phyloP scores from a whole-genome alignment of 2,329 filamentous ascomycete species.

The Phoma sp. region DNA sequence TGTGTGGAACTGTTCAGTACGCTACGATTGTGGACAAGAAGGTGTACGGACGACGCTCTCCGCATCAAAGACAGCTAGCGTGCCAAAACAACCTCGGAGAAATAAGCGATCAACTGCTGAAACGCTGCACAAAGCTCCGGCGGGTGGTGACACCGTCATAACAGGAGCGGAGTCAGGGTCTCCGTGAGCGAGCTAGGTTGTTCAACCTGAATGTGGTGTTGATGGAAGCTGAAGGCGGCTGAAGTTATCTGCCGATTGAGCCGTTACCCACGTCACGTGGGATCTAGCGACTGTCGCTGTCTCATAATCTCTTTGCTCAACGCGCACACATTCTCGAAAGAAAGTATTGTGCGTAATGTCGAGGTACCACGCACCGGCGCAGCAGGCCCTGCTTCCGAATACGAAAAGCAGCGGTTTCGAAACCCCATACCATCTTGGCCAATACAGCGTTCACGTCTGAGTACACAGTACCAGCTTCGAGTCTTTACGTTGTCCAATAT shows the following conservation, averaged over 20 bases:
- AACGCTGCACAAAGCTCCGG: not conserved
- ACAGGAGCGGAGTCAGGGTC: slow-evolving; percentile 8
- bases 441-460: not conserved
- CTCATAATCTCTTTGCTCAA: not conserved
- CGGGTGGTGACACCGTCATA: slow-evolving; percentile 3
- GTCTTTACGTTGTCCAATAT: not conserved
- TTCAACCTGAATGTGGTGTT: slow-evolving; percentile 7
- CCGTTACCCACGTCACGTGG: not conserved
- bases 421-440: not conserved
- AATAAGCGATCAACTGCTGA: slow-evolving; percentile 4
- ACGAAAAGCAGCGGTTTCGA: not conserved
- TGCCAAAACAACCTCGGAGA: not conserved
- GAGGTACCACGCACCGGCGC: not conserved
- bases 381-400: not conserved
- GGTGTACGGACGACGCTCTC: slow-evolving; percentile 8
- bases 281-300: not conserved
- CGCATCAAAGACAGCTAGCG: slow-evolving; percentile 6
- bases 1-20: slow-evolving; percentile 6
- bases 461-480: not conserved
- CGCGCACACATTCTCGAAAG: not conserved
- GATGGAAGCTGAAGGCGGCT: not conserved
- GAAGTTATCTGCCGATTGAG: slow-evolving; percentile 4
- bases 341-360: not conserved
- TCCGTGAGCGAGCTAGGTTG: slow-evolving; percentile 8
- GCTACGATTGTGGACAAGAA: not conserved